phyloP scores from a whole-genome alignment of 495 filamentous ascomycete genomes.

The Immersiella caudata region DNA sequence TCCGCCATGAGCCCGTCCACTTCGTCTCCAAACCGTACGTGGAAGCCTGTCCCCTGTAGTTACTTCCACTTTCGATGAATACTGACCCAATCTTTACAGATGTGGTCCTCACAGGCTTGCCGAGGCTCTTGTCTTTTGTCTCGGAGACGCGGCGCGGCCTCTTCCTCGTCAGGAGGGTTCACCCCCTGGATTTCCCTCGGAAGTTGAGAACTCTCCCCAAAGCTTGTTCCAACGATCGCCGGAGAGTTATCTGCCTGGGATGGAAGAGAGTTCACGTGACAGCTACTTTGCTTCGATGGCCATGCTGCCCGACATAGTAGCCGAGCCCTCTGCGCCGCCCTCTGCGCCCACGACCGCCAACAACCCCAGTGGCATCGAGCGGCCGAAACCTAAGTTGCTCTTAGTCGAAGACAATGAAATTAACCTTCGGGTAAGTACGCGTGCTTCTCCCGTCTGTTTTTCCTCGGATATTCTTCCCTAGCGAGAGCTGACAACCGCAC shows the following conservation, averaged over 20 bases:
- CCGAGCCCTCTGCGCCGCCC: constrained; percentile 5
- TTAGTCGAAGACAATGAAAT: constrained; percentile 15
- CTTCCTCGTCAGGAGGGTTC: background rate
- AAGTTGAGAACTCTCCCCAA: constrained; percentile 7
- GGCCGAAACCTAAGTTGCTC: constrained; percentile 5
- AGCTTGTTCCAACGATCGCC: constrained; percentile 10
- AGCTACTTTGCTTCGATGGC: constrained; percentile 7
- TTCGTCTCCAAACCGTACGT: constrained; percentile 25
- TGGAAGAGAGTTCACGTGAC: constrained; percentile 5
- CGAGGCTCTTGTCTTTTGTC: constrained; percentile 24
- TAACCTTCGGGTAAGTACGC: constrained; percentile 9
- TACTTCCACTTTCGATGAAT: background rate
- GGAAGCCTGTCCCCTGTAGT: background rate
- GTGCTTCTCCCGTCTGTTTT: background rate
- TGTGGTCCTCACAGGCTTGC: constrained; percentile 25
- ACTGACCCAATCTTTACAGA: constrained; percentile 5
- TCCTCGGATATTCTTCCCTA: constrained; percentile 6
- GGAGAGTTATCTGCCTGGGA: constrained; percentile 7
- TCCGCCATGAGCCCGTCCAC: constrained; percentile 6
- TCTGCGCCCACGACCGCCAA: background rate
- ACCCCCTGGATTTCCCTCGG: background rate
- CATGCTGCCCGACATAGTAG: constrained; percentile 4
- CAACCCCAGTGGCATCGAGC: background rate
- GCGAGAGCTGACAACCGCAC: background rate
- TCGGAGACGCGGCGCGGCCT: constrained; percentile 26